Evolutionary conservation across 106 monocot genomes (phyloP), one percentile per base, ranked within the genome.

Genomic region (Alisma plantagoaquatica): DNA sequence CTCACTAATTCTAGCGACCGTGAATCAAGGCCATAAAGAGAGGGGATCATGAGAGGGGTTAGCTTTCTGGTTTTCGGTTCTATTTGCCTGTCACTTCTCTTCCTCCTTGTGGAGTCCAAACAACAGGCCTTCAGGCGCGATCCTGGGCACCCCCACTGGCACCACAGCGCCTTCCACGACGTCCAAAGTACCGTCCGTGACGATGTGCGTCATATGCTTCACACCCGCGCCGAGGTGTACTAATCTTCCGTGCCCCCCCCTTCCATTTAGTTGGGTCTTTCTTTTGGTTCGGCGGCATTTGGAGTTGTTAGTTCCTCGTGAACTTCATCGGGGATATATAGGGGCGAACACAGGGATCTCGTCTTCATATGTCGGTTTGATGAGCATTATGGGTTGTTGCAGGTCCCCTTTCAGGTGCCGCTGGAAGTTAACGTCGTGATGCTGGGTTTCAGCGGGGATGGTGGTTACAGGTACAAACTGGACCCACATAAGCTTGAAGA

Each of bases 351-450:
- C 14, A 47, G 7, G 23, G 0, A 22, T 47, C 7, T 47, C n/a
- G 25, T 49, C 7, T n/a, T 24, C 27, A 17, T 23, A 23, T 49
- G 22, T 23, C 23, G 49, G 10, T 14, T 22, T 23, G n/a, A n/a
- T 49, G 21, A 49, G 16, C 4, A 6, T 53, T 53, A 20, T 3
- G 14, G 43, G 20, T 3, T 15, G 16, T 32, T 73, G 65, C 69
- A 90, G 89, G 89, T 90, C n/a, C 90, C 90, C 33, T 90, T 90
- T 69, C 84, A 90, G 60, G 84, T 84, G 22, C 90, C 90, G 23
- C 84, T 90, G 42, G 90, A 90, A 74, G 77, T 80, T 15, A 90
- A 84, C 57, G 46, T 84, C 43, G 84, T 90, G 30, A 79, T 90
- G 10, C 52, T 90, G 56, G 90, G 90, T 54, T 80, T 90, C 19